Conservation (phyloP, 768 basidiomycete species). For the Mycena filopes region DNA sequence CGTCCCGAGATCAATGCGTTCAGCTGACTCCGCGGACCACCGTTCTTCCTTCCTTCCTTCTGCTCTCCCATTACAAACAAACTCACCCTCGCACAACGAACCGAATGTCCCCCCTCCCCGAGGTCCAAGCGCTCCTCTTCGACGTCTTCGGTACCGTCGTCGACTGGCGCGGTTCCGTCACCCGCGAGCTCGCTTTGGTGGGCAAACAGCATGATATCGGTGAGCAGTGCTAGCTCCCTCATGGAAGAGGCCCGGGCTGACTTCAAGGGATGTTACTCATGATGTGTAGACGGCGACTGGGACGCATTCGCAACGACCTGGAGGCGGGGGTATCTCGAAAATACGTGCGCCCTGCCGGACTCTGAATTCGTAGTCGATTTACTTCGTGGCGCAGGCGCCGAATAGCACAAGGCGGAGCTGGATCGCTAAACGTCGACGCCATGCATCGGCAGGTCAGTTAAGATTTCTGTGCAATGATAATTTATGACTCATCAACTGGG, state of each 20-base stretch:
- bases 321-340: conserved; percentile 60
- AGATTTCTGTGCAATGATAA: too few relatives aligned
- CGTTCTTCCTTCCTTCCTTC: too few relatives aligned
- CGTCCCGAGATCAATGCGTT: too few relatives aligned
- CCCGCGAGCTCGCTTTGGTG: conserved; percentile 42
- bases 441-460: conserved; percentile 71
- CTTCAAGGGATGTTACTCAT: too few relatives aligned
- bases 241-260: background rate
- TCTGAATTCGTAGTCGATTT: too few relatives aligned
- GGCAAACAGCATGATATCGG: conserved; percentile 43
- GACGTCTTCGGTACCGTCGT: conserved; percentile 65
- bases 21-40: too few relatives aligned
- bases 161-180: conserved; percentile 53
- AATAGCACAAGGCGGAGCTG: conserved; percentile 57
- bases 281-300: conserved; percentile 54
- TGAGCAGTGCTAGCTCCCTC: conserved; percentile 22
- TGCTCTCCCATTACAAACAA: background rate
- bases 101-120: conserved; percentile 17
- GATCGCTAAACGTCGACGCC: conserved; percentile 62
- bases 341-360: conserved; percentile 52
- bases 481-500: background rate
- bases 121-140: conserved; percentile 56
- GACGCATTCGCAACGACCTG: conserved; percentile 64
- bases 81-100: background rate
- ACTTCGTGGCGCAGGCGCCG: conserved; percentile 43